Evolutionary conservation across 306 rosid species (phyloP), one percentile per base, ranked within the genome.

Genomic region (Carpinus viminea): DNA sequence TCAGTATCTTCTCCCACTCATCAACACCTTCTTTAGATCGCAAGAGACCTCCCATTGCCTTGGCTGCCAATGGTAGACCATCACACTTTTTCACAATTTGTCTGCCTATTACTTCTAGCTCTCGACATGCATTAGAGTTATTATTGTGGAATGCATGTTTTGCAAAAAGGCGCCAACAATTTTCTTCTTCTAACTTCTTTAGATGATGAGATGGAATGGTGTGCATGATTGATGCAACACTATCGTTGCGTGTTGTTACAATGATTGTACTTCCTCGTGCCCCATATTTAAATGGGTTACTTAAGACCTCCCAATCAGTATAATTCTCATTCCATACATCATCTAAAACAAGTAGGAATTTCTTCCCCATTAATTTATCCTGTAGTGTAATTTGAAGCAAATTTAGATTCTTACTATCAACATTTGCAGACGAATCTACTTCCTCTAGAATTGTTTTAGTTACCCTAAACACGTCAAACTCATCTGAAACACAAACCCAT

Each of bases 1-100:
- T 21, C 71, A 50, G 12, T 4, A 75, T 53, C 28, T 66, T 43
- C 0, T 65, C 62, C 76, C 84, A 75, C 54, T 75, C 75, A 0
- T 57, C 51, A 43, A 41, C 74, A 2, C 59, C 75, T 2, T 7
- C 56, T 75, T 75, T 80, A 34, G 59, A 76, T 6, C 73, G 45
- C 73, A 76, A 28, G n/a, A 81, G n/a, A 47, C 80, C 66, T 21
- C 84, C 84, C 12, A 81, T 45, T 9, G 76, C 55, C 24, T 80
- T 80, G 2, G 76, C 66, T 0, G 80, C 84, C 7, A 80, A 38
- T 2, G 80, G 80, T 0, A 75, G 62, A 10, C 78, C 83, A 2
- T 24, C 20, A 12, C 83, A 80, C 69, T 80, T 80, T 55, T 66
- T 46, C 43, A 66, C 70, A 11, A 75, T 68, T 65, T 81, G 61